A percentile compares a stretch with the other conserved stretches of the same genome.
Evolutionary conservation across 2,329 filamentous ascomycete species (phyloP).

Genomic region (Clarireedia homoeocarpa): DNA sequence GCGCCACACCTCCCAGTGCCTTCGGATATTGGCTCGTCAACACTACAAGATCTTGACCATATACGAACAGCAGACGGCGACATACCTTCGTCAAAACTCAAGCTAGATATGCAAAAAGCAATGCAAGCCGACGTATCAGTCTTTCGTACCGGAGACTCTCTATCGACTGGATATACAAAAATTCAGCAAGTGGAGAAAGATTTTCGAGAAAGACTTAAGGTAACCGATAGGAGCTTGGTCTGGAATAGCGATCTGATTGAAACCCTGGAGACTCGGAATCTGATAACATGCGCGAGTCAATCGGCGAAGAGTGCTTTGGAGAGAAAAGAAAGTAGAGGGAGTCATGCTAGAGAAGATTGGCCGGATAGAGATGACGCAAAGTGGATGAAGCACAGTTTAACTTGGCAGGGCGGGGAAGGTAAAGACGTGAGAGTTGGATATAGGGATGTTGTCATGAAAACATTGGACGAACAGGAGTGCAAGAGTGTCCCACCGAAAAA

Average conservation of each 20-base stretch:
- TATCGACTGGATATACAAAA: not conserved
- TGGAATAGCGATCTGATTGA: conserved; percentile 43
- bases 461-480: conserved; percentile 38
- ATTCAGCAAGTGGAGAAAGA: conserved; percentile 30
- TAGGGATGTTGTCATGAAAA: conserved; percentile 34
- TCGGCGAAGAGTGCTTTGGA: conserved; percentile 37
- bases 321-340: conserved; percentile 38
- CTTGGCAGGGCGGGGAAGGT: conserved; percentile 35
- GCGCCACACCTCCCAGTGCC: conserved; percentile 69
- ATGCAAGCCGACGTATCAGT: conserved; percentile 97
- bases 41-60: conserved; percentile 79
- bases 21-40: conserved; percentile 81
- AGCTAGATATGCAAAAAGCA: conserved; percentile 89
- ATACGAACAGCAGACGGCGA: conserved; percentile 62
- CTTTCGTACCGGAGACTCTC: conserved; percentile 85
- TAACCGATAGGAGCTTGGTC: conserved; percentile 38
- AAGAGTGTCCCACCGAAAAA: conserved; percentile 20
- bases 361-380: conserved; percentile 34
- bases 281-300: conserved; percentile 39
- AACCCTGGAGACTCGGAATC: conserved; percentile 38
- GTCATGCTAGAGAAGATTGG: conserved; percentile 41
- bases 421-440: conserved; percentile 35
- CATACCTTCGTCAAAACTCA: conserved; percentile 82
- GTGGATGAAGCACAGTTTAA: conserved; percentile 41
- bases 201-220: conserved; percentile 29